phyloP scores from a whole-genome alignment of 2,329 filamentous ascomycete species.

The Calonectria pseudoturangicola region DNA sequence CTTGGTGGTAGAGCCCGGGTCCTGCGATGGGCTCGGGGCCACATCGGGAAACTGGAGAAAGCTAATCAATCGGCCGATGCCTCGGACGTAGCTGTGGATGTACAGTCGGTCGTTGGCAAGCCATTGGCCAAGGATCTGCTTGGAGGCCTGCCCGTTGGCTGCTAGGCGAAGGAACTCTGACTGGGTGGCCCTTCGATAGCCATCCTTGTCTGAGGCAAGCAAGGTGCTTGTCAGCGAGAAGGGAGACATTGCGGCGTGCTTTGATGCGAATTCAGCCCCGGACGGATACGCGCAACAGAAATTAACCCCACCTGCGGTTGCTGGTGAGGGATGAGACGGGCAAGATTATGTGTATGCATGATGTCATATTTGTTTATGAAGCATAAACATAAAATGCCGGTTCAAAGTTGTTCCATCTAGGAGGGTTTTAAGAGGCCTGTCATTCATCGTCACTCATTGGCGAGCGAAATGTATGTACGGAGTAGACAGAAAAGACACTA shows the following conservation, averaged over 20 bases:
- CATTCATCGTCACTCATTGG: not conserved
- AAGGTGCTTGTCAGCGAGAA: slow-evolving; percentile 74
- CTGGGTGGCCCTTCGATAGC: slow-evolving; percentile 76
- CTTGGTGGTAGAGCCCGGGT: slow-evolving; percentile 67
- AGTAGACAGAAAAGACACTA: no score
- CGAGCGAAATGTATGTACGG: no score
- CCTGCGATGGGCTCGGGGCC: slow-evolving; percentile 23
- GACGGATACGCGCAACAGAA: slow-evolving; percentile 1
- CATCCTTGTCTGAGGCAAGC: slow-evolving; percentile 66
- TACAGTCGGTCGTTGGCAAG: slow-evolving; percentile 83
- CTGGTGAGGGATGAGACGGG: slow-evolving; percentile 7
- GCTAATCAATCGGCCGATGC: slow-evolving; percentile 78
- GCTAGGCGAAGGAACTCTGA: slow-evolving; percentile 80
- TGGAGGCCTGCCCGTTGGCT: slow-evolving; percentile 76
- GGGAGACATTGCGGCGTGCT: slow-evolving; percentile 28
- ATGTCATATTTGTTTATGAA: slow-evolving; percentile 17
- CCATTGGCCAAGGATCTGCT: slow-evolving; percentile 76
- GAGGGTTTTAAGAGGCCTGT: not conserved
- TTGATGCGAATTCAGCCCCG: slow-evolving; percentile 13
- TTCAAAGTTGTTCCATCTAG: slow-evolving; percentile 48
- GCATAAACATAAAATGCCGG: slow-evolving; percentile 26
- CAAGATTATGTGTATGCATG: not conserved
- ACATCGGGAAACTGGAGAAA: slow-evolving; percentile 74
- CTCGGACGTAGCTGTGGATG: slow-evolving; percentile 81
- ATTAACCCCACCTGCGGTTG: not conserved